Conservation (phyloP, 2,329 filamentous ascomycete species). For the Phialophora macrospora region DNA sequence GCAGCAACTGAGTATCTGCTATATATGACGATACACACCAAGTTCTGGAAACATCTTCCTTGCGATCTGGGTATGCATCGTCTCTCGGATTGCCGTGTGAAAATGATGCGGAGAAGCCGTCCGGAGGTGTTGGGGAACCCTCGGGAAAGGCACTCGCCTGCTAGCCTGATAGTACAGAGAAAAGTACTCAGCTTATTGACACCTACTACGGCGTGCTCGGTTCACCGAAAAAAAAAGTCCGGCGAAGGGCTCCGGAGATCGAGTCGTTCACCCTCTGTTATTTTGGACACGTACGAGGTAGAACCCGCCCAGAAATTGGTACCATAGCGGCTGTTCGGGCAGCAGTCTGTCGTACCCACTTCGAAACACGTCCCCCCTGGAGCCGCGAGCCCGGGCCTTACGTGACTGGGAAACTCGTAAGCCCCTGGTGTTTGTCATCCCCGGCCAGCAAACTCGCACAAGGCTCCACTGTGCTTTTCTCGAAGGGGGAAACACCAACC, state of each 20-base stretch:
- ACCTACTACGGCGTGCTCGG: no score
- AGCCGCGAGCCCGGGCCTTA: no score
- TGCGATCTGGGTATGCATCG: no score
- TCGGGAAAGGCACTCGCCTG: neutral
- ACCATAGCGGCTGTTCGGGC: no score
- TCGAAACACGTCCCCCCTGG: neutral
- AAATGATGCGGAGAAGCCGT: neutral
- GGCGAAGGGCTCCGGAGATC: neutral
- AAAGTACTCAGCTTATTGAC: no score
- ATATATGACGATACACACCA: neutral
- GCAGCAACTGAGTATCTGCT: neutral
- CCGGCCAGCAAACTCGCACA: neutral
- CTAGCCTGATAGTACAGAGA: no score
- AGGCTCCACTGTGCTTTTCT: constrained; percentile 4
- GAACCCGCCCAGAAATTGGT: neutral
- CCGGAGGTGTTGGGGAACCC: neutral
- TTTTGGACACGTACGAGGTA: neutral
- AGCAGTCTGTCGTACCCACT: no score
- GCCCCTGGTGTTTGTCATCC: neutral
- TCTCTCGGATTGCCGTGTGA: neutral
- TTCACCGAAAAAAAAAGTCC: no score
- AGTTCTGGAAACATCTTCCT: neutral
- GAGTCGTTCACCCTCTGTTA: neutral
- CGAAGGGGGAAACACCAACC: constrained; percentile 13
- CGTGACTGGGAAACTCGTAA: no score